Evolutionary conservation across 75 land plant genomes (phyloP).

Genomic region (Ceratopteris richardii): DNA sequence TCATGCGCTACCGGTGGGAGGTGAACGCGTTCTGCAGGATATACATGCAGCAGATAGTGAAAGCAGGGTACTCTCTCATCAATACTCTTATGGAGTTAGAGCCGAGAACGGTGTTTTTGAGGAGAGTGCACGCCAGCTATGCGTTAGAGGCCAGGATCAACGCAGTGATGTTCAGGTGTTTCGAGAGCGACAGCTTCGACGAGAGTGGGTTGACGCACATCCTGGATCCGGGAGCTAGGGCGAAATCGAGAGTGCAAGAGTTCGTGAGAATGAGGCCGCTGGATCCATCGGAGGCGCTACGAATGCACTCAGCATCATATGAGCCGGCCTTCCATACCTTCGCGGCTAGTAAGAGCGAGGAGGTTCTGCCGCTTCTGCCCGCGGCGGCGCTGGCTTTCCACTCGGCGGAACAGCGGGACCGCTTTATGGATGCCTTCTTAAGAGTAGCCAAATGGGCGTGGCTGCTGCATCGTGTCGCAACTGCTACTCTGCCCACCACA

Average conservation of each 20-base stretch:
- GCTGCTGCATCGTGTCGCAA: conserved; percentile 32
- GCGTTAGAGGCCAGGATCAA: conserved; percentile 24
- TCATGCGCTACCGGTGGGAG: conserved; percentile 20
- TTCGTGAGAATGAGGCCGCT: conserved; percentile 18
- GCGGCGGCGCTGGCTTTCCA: conserved; percentile 19
- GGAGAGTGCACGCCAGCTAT: conserved; percentile 24
- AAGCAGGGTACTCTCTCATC: conserved; percentile 30
- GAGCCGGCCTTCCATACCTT: conserved; percentile 22
- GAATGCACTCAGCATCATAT: conserved; percentile 5
- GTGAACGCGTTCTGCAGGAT: conserved; percentile 24
- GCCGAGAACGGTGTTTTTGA: conserved; percentile 13
- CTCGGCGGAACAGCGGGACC: conserved; percentile 13
- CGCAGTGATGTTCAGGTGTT: conserved; percentile 25
- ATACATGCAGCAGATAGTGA: conserved; percentile 31
- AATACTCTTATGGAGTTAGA: conserved; percentile 22
- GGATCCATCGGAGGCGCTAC: conserved; percentile 20
- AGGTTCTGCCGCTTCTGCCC: conserved; percentile 20
- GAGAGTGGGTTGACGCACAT: conserved; percentile 28
- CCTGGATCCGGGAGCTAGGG: conserved; percentile 19
- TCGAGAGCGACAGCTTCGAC: conserved; percentile 37
- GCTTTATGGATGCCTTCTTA: conserved; percentile 28
- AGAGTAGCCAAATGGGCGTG: conserved; percentile 31
- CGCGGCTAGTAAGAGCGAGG: conserved; percentile 23
- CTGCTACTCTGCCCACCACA: conserved; percentile 10
- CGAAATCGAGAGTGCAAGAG: conserved; percentile 15